Base-by-base conservation (phyloP, 192 early-diverging fungal genomes). In the Rhizoclosmatium sp. region DNA sequence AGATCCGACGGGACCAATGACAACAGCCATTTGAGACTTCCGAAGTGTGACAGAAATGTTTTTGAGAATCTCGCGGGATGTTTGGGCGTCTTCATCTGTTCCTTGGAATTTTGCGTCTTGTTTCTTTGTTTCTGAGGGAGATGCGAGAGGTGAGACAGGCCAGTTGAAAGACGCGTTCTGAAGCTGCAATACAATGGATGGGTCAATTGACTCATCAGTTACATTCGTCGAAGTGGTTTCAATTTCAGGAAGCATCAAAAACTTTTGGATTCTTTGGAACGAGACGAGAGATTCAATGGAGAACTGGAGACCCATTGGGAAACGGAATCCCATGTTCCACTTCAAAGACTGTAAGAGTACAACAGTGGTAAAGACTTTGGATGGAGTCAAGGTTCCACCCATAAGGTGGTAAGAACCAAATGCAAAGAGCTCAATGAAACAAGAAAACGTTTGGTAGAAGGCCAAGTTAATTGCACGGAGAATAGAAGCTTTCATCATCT, bases 1-100 rank as follows among this genome's bases (percentile, higher is more conserved):
- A 41, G 62, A 47, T 31, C 84, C 84, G 45, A 85, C 84, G n/a
- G 78, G 82, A 21, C 84, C 84, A 78, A 69, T 49, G n/a, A 85
- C 59, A 12, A 72, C 83, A 41, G 78, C 51, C 58, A 83, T 47
- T 46, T 84, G 67, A 9, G 68, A 75, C 45, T 62, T 23, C 23
- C 68, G 48, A 5, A 81, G 42, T 3, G 44, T n/a, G 16, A 85
- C 21, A 23, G 44, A 71, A 3, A 83, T 56, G 46, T 39, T 49
- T 56, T 61, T 84, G 59, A 83, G 75, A 42, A 79, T 62, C 9
- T n/a, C 39, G 9, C 64, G 60, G 7, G 31, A 16, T 10, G 21
- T n/a, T 21, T 16, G 44, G 14, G 59, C 46, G 4, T 59, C 46
- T 23, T 82, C 31, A 16, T 4, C 21, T 23, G 42, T 47, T 65